Conservation (phyloP, 2,329 filamentous ascomycete species). For the Beauveria australis region DNA sequence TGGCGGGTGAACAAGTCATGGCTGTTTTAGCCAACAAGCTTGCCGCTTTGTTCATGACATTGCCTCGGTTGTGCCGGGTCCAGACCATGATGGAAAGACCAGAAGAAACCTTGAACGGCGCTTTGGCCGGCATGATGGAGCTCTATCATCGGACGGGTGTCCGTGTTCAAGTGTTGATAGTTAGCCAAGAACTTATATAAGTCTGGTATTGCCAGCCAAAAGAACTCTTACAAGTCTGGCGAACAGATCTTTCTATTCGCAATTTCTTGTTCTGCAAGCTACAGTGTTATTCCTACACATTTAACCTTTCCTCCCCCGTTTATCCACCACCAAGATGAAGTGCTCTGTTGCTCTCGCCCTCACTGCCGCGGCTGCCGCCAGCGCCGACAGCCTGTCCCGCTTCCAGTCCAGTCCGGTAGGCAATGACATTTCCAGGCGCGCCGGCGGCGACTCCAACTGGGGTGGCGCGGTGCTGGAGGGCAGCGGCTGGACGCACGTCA, state of each 20-base stretch:
- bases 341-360: neutral
- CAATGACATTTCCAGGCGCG: neutral
- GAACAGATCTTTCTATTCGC: neutral
- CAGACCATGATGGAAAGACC: too few species aligned
- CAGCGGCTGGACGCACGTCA: constrained; percentile 1
- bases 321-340: neutral
- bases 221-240: neutral
- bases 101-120: too few species aligned
- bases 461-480: constrained; percentile 4
- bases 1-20: neutral
- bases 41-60: neutral
- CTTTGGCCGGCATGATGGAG: too few species aligned
- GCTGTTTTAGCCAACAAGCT: neutral
- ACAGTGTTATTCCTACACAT: neutral
- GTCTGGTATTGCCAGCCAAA: neutral
- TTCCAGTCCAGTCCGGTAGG: neutral
- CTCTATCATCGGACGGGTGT: too few species aligned
- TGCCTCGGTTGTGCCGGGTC: neutral
- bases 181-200: neutral
- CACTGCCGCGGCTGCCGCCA: neutral
- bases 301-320: neutral
- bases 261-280: neutral
- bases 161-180: too few species aligned
- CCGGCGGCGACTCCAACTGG: neutral
- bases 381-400: neutral